Base-by-base conservation (phyloP, 495 filamentous ascomycete species). In the Opeltia flavorubescens region DNA sequence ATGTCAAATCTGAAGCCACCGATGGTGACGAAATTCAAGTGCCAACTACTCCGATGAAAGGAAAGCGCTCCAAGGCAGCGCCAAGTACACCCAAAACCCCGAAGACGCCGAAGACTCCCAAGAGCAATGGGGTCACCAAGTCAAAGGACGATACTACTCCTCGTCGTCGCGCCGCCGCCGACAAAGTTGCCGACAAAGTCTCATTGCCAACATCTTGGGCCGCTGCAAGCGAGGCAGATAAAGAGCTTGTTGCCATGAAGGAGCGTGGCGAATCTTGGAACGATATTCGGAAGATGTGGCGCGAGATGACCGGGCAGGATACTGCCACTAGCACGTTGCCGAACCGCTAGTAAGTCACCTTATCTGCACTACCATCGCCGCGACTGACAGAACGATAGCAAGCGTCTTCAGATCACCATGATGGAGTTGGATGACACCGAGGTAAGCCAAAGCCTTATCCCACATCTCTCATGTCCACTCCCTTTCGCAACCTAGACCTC, bases 241-340 rank as follows among this genome's bases (percentile, higher is more conserved):
- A 43, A n/a, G 51, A 48, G 48, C 40, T 58, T 7, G 28, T 48
- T 29, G 13, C 39, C 4, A 48, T 56, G 44, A 56, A 54, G 38
- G 36, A 48, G 15, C 20, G 42, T 3, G 54, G 54, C 2, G 18
- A 27, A 6, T 15, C 12, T 1, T 58, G 56, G 56, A 23, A 11
- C 0, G 39, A 46, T 7, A 58, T 58, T 12, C 42, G 50, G 1
- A 36, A 23, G 1, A 36, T 23, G 17, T 58, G 48, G 44, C 27
- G 46, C 13, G 24, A 31, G 12, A 46, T 35, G 28, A 58, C 54
- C 7, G 56, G 56, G 1, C 25, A 41, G 4, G 50, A 49, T 8
- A 52, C 46, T 1, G 43, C 30, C 15, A n/a, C 13, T 23, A 53
- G 50, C 21, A 50, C 54, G 3, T 45, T 57, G 3, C 47, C 48